Base-by-base conservation (phyloP, 169 alveolate species). In the Eimeria tenella region DNA sequence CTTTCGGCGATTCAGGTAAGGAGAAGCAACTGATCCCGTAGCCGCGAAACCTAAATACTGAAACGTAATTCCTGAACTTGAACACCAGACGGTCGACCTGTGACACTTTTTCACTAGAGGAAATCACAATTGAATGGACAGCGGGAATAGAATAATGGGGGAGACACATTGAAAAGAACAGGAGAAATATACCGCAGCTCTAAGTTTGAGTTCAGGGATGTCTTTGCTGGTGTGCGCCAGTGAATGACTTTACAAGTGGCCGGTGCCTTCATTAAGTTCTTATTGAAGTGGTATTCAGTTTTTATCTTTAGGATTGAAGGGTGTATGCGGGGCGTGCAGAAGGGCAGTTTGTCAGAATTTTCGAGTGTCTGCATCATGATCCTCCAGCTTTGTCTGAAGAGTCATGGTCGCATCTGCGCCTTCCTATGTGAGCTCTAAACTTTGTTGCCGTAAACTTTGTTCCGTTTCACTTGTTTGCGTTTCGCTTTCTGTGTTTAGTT, bases 341-440 rank as follows among this genome's bases (percentile, higher is more conserved):
- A 10, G 62, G 49, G 23, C 65, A 8, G 17, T 13, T 77, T 5
- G 65, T 77, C 7, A 49, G 31, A 52, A 17, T 77, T 0, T 77
- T 77, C 50, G 86, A 77, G 25, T 50, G 56, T n/a, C 25, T 77
- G 68, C 86, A 77, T 25, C 17, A 77, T 7, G 86, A 77, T 5
- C 86, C 31, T 0, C 65, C 62, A 4, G 65, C 86, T 17, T 42
- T 77, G 10, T 77, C 86, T 11, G 86, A 77, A 8, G 86, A 77
- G 86, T 77, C 86, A 4, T 77, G 86, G 86, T 8, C 86, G 23
- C 86, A 77, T 49, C 62, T 77, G 25, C 86, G 86, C 42, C 23
- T 77, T 25, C 86, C 86, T 52, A 77, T 77, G 86, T 77, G 49
- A 13, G 86, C 6, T 25, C 42, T 23, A 8, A 4, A 10, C 19